Evolutionary conservation across 1,284 basidiomycete species (phyloP).

Genomic region (Singerocomus inundabilis): DNA sequence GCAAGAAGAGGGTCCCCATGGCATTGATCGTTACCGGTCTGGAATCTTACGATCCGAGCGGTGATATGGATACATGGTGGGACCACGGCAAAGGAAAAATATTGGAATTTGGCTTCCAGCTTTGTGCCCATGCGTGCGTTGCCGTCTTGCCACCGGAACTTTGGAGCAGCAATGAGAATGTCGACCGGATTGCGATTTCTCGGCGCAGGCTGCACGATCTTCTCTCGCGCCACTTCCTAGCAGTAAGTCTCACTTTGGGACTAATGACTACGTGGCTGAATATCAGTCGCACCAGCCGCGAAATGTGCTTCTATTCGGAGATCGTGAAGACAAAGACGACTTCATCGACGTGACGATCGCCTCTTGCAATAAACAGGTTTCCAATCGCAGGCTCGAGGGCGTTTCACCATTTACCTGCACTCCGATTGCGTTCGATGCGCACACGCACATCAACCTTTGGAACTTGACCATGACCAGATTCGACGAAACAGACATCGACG

Average conservation of each 20-base stretch:
- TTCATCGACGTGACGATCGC: conserved; percentile 12
- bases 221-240: conserved; percentile 11
- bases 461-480: conserved; percentile 10
- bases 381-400: not conserved
- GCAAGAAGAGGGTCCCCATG: conserved; percentile 22
- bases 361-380: not conserved
- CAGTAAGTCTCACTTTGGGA: conserved; percentile 11
- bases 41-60: conserved; percentile 16
- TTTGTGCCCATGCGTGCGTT: conserved; percentile 26
- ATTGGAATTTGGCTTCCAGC: conserved; percentile 14
- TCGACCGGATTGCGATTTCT: conserved; percentile 8
- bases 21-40: conserved; percentile 23
- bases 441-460: conserved; percentile 25
- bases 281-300: conserved; percentile 15
- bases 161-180: not conserved
- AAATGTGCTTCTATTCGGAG: conserved; percentile 23
- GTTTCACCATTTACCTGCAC: conserved; percentile 2
- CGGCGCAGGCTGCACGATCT: conserved; percentile 13
- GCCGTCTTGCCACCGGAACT: conserved; percentile 10
- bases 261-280: not conserved
- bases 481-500: conserved; percentile 14
- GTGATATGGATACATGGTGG: conserved; percentile 28
- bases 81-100: conserved; percentile 4
- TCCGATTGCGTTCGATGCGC: conserved; percentile 6
- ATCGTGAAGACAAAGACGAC: conserved; percentile 16